Base-by-base conservation (phyloP, 495 filamentous ascomycete species). In the Aspergillus ostianus region DNA sequence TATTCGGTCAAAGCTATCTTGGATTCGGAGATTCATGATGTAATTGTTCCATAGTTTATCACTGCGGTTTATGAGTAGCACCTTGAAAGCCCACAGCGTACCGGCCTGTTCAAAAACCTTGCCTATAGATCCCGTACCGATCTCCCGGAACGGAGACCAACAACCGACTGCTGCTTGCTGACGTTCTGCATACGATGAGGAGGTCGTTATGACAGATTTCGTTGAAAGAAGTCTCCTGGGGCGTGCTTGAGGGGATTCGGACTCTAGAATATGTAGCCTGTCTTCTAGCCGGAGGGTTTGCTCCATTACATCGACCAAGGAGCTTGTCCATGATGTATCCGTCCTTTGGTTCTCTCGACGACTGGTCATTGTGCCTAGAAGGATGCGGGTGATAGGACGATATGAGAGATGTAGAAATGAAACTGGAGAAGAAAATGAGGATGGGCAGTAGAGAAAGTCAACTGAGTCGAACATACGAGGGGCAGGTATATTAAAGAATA, bases 41-140 rank as follows among this genome's bases (percentile, higher is more conserved):
- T 51, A 51, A 51, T 51, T 51, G 48, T 51, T 51, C 48, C 48
- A 51, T 12, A 51, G 48, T 20, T 51, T 51, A 51, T 51, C 48
- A 12, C 17, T 51, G 20, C 48, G 48, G 2, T 51, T 8, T 18
- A 51, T 51, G 48, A 51, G 48, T 13, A 51, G 48, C 12, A 23
- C 20, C 48, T 51, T 51, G 48, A 51, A 51, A n/a, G 48, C 48
- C 48, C 48, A 51, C 20, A 23, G 20, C 12, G 48, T 51, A n/a
- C 48, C 48, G 12, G 48, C 48, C 48, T 51, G 48, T 51, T 51
- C 48, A 23, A 51, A 51, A 12, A 51, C 48, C 48, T 51, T 51
- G 15, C 48, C 48, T 13, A 51, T 51, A n/a, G 48, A 51, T 12
- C 48, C 48, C 12, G 48, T 51, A 13, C 48, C 48, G 20, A 51